Percentiles rank a stretch among this genome's conserved stretches.
Conservation (phyloP, 208 protist genomes). For the Leishmania gerbilli region DNA sequence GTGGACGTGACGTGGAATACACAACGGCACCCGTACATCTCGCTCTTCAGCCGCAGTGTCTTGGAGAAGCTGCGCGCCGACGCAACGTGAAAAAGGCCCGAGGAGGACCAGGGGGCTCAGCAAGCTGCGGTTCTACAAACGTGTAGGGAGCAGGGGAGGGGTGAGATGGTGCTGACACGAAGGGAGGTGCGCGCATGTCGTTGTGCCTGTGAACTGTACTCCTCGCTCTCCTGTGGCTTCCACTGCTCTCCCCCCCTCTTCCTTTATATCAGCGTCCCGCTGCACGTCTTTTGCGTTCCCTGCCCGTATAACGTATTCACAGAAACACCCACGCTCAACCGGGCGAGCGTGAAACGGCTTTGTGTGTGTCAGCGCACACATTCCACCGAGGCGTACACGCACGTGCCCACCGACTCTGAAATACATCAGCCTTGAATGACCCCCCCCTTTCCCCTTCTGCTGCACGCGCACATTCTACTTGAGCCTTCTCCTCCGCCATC, state of each 20-base stretch:
- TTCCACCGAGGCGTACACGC: neutral
- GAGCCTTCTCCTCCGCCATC: neutral
- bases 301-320: neutral
- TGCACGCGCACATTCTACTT: neutral
- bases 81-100: neutral
- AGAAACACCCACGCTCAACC: neutral
- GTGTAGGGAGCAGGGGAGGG: neutral
- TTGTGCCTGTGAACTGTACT: neutral
- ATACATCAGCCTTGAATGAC: neutral
- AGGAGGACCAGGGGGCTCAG: neutral
- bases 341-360: neutral
- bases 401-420: neutral
- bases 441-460: neutral
- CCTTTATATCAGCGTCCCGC: neutral
- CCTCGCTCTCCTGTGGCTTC: neutral
- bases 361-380: neutral
- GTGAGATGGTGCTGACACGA: neutral
- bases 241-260: neutral
- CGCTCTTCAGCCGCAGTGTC: constrained; percentile 62
- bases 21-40: constrained; percentile 69
- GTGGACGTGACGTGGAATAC: constrained; percentile 70
- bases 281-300: neutral
- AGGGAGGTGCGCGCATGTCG: neutral
- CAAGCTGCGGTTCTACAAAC: neutral
- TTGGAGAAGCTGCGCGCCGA: constrained; percentile 44